Percentiles rank a stretch among this genome's conserved stretches.
These are phyloP conservation scores for Panaeolus cyanescens DNA, from an alignment of 768 basidiomycete genomes.

Conservation along the genomic window DNA sequence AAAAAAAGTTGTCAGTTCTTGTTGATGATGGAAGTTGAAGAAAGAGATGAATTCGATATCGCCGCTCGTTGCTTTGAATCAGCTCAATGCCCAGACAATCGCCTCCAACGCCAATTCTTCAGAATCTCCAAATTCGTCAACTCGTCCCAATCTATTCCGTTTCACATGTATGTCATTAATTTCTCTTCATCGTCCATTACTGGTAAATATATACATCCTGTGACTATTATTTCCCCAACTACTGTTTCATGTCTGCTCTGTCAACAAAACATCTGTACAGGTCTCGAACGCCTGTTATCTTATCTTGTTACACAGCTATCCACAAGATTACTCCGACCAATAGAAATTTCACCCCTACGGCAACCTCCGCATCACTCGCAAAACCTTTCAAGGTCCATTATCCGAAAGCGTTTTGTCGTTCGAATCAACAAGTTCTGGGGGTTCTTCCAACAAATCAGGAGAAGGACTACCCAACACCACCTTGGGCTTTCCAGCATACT, in stretches of 20 bases:
- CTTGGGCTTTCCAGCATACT: slow-evolving; percentile 46
- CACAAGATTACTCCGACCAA: neutral
- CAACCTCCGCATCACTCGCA: neutral
- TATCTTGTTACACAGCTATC: neutral
- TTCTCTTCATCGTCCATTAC: too few species aligned
- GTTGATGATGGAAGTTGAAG: neutral
- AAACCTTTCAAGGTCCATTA: neutral
- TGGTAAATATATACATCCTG: slow-evolving; percentile 1
- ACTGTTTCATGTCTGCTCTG: neutral
- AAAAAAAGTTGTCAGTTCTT: neutral
- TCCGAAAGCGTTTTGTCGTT: neutral
- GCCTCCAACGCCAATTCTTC: neutral
- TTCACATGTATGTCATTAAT: too few species aligned
- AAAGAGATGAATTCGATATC: neutral
- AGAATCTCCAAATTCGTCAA: neutral
- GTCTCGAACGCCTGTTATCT: neutral
- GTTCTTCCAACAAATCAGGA: neutral
- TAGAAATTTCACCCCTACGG: neutral
- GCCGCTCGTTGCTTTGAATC: neutral
- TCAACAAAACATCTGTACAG: neutral
- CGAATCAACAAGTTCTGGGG: neutral
- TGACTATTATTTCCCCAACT: neutral
- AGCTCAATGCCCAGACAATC: neutral
- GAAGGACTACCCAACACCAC: slow-evolving; percentile 34
- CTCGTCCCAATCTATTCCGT: neutral